Evolutionary conservation across 2,329 filamentous ascomycete genomes (phyloP), one percentile per base, ranked within the genome.

Genomic region (Trichoderma sp.): DNA sequence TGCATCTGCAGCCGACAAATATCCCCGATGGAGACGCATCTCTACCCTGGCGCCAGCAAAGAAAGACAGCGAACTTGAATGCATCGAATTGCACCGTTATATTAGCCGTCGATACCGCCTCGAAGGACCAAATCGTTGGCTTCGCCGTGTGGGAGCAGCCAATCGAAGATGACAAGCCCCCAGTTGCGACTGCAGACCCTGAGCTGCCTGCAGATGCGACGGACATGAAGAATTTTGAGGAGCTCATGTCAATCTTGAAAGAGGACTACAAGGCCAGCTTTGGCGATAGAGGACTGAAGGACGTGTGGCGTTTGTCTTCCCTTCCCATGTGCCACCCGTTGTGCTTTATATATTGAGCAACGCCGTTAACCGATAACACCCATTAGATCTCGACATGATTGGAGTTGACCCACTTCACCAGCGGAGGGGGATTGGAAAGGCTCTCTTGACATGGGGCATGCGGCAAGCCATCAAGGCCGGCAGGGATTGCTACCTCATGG

Each of bases 271-370:
- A 46, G 24, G 59, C 67, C 24, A 34, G 59, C 0, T 72, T 71
- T 56, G 72, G 72, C n/a, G 64, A 71, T 5, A 66, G 61, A 32
- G 71, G 54, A 8, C 43, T 63, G 13, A 69, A 63, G 21, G 66
- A 73, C 21, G 69, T 73, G 8, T 73, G 70, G 70, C 61, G 72
- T 73, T 37, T 52, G 71, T 71, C 61, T 37, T 37, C 52, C 54
- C 21, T 52, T 43, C 32, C 34, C 16, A 18, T 18, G 14, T 37
- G 13, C 14, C 14, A 16, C 34, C 34, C 2, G 18, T 16, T 6
- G 18, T 24, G 8, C 28, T 7, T 63, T 3, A n/a, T 8, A 37
- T 24, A 13, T 16, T 11, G 11, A 26, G 21, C 14, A 6, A 18
- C 52, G 21, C 26, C 24, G 43, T 39, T 46, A 43, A 61, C 28